These are phyloP conservation scores for Cordyceps fumosorosea DNA, from an alignment of 2,329 filamentous ascomycete species.

Conservation along the genomic window DNA sequence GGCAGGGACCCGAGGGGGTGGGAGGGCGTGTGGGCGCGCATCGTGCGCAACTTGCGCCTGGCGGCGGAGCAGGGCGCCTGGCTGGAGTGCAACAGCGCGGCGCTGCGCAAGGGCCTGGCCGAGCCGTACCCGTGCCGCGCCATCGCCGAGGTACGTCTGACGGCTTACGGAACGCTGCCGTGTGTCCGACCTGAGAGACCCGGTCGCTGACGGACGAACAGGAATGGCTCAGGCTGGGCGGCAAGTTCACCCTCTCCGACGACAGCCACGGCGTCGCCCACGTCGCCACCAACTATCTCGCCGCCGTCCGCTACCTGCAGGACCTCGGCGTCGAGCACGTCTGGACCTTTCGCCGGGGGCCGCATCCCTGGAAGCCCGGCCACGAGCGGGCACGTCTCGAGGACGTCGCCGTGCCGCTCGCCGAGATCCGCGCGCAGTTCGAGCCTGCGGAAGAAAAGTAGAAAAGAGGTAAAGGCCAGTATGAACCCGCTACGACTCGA, in stretches of 20 bases:
- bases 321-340: constrained; percentile 58
- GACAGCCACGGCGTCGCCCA: constrained; percentile 89
- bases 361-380: constrained; percentile 24
- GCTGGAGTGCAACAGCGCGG: constrained; percentile 84
- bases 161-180: too few relatives aligned
- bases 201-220: constrained; percentile 28
- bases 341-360: constrained; percentile 44
- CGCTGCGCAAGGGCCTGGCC: constrained; percentile 77
- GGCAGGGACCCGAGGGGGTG: constrained; percentile 52
- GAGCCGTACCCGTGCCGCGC: constrained; percentile 81
- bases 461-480: too few relatives aligned
- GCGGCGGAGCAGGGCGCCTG: constrained; percentile 70
- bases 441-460: background rate
- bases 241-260: constrained; percentile 85
- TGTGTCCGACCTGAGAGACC: too few relatives aligned
- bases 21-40: constrained; percentile 63
- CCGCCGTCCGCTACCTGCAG: constrained; percentile 63
- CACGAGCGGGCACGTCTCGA: constrained; percentile 29
- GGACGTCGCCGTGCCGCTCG: constrained; percentile 38
- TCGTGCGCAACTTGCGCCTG: constrained; percentile 62
- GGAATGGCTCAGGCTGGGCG: constrained; percentile 67
- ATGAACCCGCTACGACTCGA: too few relatives aligned
- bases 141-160: constrained; percentile 65
- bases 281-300: constrained; percentile 75
- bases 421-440: constrained; percentile 30